Percentiles rank a stretch among this genome's conserved stretches.
Evolutionary conservation across 2,329 filamentous ascomycete species (phyloP).

Genomic region (Pseudogymnoascus sp.): DNA sequence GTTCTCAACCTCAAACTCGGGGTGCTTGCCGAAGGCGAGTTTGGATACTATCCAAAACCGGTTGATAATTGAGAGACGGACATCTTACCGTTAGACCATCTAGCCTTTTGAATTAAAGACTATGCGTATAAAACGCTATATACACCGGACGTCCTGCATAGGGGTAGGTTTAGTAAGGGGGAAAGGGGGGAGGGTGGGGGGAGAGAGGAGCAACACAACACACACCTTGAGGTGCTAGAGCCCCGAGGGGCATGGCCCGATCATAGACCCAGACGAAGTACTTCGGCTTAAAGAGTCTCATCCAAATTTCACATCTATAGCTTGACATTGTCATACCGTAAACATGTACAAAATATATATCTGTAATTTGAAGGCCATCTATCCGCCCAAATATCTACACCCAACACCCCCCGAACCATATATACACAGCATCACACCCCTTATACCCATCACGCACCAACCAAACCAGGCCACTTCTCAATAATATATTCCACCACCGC

Average conservation of each 20-base stretch:
- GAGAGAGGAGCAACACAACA: background rate
- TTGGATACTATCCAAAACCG: background rate
- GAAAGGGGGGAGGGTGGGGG: background rate
- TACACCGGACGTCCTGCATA: background rate
- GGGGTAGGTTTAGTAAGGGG: background rate
- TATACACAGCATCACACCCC: background rate
- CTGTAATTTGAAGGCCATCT: background rate
- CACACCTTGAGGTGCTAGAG: background rate
- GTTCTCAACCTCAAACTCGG: slow-evolving; percentile 1
- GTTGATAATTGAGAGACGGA: background rate
- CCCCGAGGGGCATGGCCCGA: background rate
- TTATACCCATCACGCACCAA: background rate
- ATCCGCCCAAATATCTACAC: background rate
- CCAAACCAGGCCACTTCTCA: slow-evolving; percentile 25
- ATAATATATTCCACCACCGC: slow-evolving; percentile 45
- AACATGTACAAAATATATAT: background rate
- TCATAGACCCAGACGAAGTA: background rate
- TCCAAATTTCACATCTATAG: background rate
- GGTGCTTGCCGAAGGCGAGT: background rate
- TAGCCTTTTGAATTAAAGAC: background rate
- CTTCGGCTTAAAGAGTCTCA: background rate
- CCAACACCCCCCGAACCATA: background rate
- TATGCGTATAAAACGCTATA: background rate
- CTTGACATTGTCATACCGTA: background rate
- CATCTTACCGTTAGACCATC: background rate